A percentile compares a stretch with the other conserved stretches of the same genome.
Conservation (phyloP, 2,329 filamentous ascomycete genomes). For the Aspergillus sergii region DNA sequence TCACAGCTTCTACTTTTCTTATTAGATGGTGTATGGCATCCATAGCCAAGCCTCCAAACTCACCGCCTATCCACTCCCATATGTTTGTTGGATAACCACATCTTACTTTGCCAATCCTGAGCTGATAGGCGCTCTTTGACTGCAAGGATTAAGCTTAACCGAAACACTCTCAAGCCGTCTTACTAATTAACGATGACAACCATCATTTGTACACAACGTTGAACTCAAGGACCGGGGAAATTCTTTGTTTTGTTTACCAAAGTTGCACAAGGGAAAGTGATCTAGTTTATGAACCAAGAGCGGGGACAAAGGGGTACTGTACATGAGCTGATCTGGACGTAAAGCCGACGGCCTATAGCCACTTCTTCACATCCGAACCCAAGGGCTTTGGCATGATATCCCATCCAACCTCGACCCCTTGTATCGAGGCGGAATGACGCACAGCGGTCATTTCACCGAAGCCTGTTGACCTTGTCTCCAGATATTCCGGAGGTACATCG, state of each 20-base stretch:
- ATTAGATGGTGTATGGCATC: background rate
- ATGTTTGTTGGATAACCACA: background rate
- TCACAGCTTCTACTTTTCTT: background rate
- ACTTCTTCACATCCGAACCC: constrained; percentile 46
- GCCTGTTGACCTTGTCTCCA: constrained; percentile 49
- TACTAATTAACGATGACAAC: background rate
- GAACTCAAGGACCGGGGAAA: background rate
- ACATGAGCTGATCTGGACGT: background rate
- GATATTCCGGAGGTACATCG: constrained; percentile 36
- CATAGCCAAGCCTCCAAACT: background rate
- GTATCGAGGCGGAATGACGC: constrained; percentile 51
- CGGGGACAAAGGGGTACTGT: background rate
- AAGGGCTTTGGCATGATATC: constrained; percentile 55
- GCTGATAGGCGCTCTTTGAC: background rate
- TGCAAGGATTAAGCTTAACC: background rate
- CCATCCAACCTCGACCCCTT: constrained; percentile 52
- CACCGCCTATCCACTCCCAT: background rate
- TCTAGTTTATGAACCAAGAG: too few relatives aligned
- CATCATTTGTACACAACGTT: background rate
- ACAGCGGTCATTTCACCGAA: constrained; percentile 54
- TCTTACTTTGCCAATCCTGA: background rate
- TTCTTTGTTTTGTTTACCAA: background rate
- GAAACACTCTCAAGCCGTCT: background rate
- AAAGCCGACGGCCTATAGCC: constrained; percentile 6
- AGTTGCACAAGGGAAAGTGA: background rate